These are phyloP conservation scores for Pseudogymnoascus sp. DNA, from an alignment of 2,329 filamentous ascomycete genomes.

Conservation along the genomic window DNA sequence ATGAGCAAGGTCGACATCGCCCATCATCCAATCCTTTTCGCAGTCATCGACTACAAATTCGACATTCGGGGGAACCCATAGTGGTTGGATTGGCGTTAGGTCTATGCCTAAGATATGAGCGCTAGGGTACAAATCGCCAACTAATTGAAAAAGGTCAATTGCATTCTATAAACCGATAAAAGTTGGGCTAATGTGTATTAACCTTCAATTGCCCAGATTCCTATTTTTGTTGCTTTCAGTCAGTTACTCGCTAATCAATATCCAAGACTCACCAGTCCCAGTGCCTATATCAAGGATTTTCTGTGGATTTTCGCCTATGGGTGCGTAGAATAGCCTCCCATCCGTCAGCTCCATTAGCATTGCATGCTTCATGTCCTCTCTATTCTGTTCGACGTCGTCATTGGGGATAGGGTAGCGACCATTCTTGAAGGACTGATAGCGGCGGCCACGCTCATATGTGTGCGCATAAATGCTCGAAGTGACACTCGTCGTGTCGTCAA, in stretches of 20 bases:
- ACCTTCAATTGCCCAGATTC: neutral
- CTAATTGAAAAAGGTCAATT: neutral
- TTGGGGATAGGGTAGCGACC: conserved; percentile 1
- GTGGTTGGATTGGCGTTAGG: conserved; percentile 1
- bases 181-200: neutral
- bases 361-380: conserved; percentile 28
- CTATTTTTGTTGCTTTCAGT: neutral
- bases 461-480: conserved; percentile 23
- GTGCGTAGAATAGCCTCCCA: conserved; percentile 35
- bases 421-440: neutral
- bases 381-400: neutral
- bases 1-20: neutral
- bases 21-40: neutral
- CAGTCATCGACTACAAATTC: conserved; percentile 3
- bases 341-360: conserved; percentile 30
- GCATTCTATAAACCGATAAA: neutral
- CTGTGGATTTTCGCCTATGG: conserved; percentile 29
- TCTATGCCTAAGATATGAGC: neutral
- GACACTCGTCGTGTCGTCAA: conserved; percentile 19
- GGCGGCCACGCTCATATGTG: conserved; percentile 12
- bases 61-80: conserved; percentile 4
- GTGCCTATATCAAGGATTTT: conserved; percentile 9
- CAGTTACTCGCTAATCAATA: conserved; percentile 6
- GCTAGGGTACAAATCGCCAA: neutral
- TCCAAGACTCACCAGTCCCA: conserved; percentile 7